Base-by-base conservation (phyloP, 192 early-diverging fungal species). In the Coemansia sp. region DNA sequence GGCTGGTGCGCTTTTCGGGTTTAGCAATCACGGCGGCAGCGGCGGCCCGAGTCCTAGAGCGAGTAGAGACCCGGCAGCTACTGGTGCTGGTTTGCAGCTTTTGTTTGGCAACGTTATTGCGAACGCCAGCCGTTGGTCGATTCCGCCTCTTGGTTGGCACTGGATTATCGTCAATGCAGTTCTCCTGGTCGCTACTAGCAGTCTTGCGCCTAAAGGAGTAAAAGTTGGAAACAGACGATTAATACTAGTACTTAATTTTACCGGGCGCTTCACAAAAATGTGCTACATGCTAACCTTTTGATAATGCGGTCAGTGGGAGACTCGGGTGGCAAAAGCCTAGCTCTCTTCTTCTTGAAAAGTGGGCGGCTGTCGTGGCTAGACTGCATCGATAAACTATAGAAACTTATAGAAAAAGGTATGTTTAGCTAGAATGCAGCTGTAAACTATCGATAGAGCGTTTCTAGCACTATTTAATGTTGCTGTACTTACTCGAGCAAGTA, bases 271-370 rank as follows among this genome's bases (percentile, higher is more conserved):
- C 0, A 3, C 11, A 26, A 24, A 3, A 1, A 16, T 51, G 2
- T 10, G 48, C 3, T 26, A 10, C 2, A 38, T 9, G 26, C 26
- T 58, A 58, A 58, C 64, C 39, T 65, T 58, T 65, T 65, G 53
- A 16, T 11, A 20, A 65, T 37, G 21, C 53, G 39, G 64, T 65
- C 38, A 9, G 64, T 65, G 13, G 64, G 64, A 1, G 64, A 58
- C 21, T 58, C 28, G 31, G 64, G 64, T 34, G 33, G 53, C 53
- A 33, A 3, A 35, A 13, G n/a, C 53, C 3, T 31, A 3, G 26
- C 5, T 24, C 2, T 35, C 33, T 35, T 56, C 34, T 34, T 13
- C n/a, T 28, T n/a, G n/a, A 34, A 56, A 18, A 6, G 9, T 6
- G 31, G 16, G 0, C 0, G 6, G 53, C 53, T 5, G 0, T 33